Conservation (phyloP, 1,284 basidiomycete genomes). For the Cutaneotrichosporon sp. region DNA sequence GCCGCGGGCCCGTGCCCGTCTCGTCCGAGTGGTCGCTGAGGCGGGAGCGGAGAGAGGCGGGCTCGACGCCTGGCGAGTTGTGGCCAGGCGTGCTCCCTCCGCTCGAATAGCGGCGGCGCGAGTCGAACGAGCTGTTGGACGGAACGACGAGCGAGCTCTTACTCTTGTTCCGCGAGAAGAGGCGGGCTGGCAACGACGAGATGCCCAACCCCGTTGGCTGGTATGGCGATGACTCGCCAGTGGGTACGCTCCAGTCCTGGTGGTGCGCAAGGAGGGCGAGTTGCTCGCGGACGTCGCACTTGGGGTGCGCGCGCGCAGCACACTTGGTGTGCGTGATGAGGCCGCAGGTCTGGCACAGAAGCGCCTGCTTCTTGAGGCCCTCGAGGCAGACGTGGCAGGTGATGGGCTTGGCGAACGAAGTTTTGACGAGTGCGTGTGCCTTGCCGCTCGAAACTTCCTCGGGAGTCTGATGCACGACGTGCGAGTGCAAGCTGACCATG, state of each 20-base stretch:
- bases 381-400: slow-evolving; percentile 78
- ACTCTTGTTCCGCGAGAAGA: slow-evolving; percentile 24
- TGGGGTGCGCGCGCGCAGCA: slow-evolving; percentile 67
- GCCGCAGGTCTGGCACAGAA: slow-evolving; percentile 84
- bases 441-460: slow-evolving; percentile 4
- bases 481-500: slow-evolving; percentile 26
- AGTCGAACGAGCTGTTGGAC: slow-evolving; percentile 16
- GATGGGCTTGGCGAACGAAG: slow-evolving; percentile 85
- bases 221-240: slow-evolving; percentile 10
- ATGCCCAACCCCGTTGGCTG: not conserved
- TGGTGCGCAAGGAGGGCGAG: slow-evolving; percentile 36
- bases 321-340: slow-evolving; percentile 84
- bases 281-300: slow-evolving; percentile 66
- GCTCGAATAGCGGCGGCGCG: slow-evolving; percentile 9
- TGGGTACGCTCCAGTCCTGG: slow-evolving; percentile 23
- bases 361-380: slow-evolving; percentile 78
- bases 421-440: slow-evolving; percentile 62
- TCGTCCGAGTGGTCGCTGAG: slow-evolving; percentile 22
- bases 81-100: slow-evolving; percentile 4
- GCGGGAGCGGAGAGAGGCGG: slow-evolving; percentile 10
- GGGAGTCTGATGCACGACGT: slow-evolving; percentile 12
- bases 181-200: slow-evolving; percentile 15
- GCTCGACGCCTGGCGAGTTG: slow-evolving; percentile 1
- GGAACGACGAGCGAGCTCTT: slow-evolving; percentile 12
- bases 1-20: slow-evolving; percentile 9